Conservation (phyloP, 805 yeast genomes). For the Sungouiozyma ichnusensis region DNA sequence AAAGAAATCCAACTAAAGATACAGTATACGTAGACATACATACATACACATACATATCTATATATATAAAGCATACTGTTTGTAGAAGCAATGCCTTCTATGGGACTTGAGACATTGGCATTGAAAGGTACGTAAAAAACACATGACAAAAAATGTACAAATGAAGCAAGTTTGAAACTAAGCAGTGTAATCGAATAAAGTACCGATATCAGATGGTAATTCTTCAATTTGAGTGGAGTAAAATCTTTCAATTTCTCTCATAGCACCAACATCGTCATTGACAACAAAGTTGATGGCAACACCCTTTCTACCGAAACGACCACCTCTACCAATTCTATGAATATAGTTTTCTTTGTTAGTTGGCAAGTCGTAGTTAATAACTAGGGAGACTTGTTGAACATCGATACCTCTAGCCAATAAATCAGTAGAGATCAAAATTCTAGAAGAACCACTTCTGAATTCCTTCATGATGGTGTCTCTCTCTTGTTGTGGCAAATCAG, state of each 20-base stretch:
- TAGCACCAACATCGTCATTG: constrained; percentile 57
- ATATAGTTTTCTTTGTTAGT: constrained; percentile 88
- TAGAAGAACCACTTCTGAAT: constrained; percentile 85
- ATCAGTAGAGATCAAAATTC: constrained; percentile 93
- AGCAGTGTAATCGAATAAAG: constrained; percentile 25
- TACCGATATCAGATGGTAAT: constrained; percentile 67
- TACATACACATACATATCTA: neutral
- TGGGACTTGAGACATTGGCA: neutral
- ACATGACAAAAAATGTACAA: neutral
- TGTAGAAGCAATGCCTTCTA: neutral
- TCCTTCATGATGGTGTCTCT: constrained; percentile 93
- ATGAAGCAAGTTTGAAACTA: neutral
- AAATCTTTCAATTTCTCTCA: constrained; percentile 66
- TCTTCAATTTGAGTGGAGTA: constrained; percentile 68
- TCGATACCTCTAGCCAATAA: constrained; percentile 98
- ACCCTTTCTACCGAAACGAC: constrained; percentile 97
- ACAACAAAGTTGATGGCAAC: constrained; percentile 93
- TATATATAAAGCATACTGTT: neutral
- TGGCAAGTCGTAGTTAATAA: constrained; percentile 92
- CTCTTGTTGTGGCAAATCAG: constrained; percentile 92
- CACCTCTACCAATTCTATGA: constrained; percentile 97
- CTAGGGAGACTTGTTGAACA: constrained; percentile 94
- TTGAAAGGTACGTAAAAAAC: neutral
- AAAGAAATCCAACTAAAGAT: no score
- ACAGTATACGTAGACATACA: neutral